Evolutionary conservation across 2,329 filamentous ascomycete species (phyloP), one percentile per base, ranked within the genome.

Genomic region (Neonectria magnoliae): DNA sequence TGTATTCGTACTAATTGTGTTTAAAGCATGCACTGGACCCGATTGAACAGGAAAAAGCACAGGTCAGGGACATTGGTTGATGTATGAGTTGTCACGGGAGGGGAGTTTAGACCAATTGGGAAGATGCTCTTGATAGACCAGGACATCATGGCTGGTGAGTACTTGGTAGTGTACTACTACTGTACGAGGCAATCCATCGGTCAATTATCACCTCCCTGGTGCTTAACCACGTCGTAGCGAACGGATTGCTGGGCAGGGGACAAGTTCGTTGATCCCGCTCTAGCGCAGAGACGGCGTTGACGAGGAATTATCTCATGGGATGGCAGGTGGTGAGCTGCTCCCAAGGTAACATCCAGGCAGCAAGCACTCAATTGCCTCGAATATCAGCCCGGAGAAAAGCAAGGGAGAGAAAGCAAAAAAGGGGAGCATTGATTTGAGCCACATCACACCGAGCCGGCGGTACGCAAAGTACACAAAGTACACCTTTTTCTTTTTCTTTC

Each of bases 391-490:
- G 29, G 9, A 10, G 25, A 25, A 25, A 29, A 50, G 44, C 52
- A 48, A 25, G 25, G 20, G 36, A 45, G 31, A n/a, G 25, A 22
- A 58, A 50, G 14, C 18, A 13, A 44, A n/a, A 44, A 45, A 22
- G 29, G 25, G 22, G 41, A 50, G 48, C 60, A 22, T 29, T 63
- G 60, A 59, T 59, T 59, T 56, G 61, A 59, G 44, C 61, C 61
- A 64, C 61, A 59, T 64, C 61, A 64, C 56, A 64, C 61, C 36
- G 56, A 55, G 56, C 41, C 51, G 33, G 61, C 59, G 25, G 44
- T 47, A 64, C 61, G 59, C 56, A 56, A 58, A 54, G 55, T 53
- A 64, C 61, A 64, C 56, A 56, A 58, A 54, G 55, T 53, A 57
- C 55, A n/a, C n/a, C 20, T 54, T 58, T 51, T 13, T 25, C 22